Conservation (phyloP, 108 stramenopile genomes). For the Skeletonema potamos region DNA sequence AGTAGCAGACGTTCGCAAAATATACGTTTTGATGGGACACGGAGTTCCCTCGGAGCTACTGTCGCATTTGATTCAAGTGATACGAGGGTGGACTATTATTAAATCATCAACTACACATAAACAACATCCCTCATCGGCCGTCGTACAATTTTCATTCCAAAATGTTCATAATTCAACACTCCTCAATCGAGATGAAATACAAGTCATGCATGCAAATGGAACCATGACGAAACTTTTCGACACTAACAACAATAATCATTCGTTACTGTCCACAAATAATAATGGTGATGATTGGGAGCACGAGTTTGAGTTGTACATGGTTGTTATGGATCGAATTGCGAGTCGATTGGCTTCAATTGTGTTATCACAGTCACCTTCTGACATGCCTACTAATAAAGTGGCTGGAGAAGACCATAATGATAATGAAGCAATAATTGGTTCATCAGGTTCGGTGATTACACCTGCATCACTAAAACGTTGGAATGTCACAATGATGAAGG, state of each 20-base stretch:
- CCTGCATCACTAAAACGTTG: slow-evolving; percentile 8
- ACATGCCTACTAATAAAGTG: too few relatives aligned
- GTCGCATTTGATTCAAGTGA: slow-evolving; percentile 2
- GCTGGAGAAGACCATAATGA: neutral
- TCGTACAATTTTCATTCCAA: slow-evolving; percentile 12
- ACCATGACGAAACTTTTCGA: neutral
- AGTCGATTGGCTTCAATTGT: slow-evolving; percentile 27
- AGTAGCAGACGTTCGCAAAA: neutral
- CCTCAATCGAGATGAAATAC: slow-evolving; percentile 13
- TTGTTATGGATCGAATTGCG: slow-evolving; percentile 39
- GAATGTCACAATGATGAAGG: slow-evolving; percentile 24
- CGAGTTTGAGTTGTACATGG: slow-evolving; percentile 37
- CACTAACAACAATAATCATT: neutral
- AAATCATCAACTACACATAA: neutral
- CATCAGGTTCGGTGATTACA: slow-evolving; percentile 13
- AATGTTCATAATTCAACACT: slow-evolving; percentile 21
- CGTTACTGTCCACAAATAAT: too few relatives aligned
- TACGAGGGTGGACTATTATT: slow-evolving; percentile 7
- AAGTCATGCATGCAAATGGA: slow-evolving; percentile 10
- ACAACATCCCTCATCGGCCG: neutral
- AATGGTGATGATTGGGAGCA: slow-evolving; percentile 19
- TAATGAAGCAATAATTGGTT: neutral
- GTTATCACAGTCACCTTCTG: neutral
- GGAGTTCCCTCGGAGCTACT: slow-evolving; percentile 25
- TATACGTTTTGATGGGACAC: slow-evolving; percentile 22